phyloP scores from a whole-genome alignment of 2,329 filamentous ascomycete genomes.

The Ascochyta pisi region DNA sequence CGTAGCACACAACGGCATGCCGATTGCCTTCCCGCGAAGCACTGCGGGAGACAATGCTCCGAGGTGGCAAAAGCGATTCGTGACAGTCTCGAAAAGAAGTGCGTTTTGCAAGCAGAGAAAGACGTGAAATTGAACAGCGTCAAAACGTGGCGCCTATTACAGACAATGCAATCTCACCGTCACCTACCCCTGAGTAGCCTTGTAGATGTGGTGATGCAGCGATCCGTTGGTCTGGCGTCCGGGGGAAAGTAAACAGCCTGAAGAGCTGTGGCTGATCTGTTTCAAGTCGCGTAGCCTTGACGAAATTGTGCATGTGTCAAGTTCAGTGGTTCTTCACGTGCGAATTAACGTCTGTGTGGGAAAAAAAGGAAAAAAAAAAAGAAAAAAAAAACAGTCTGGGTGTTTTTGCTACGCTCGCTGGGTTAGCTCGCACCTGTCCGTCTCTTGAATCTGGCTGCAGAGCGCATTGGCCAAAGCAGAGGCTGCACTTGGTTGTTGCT shows the following conservation, averaged over 20 bases:
- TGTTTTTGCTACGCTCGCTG: not conserved
- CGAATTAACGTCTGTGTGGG: not conserved
- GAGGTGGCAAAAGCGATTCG: not conserved
- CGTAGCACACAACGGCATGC: slow-evolving; percentile 10
- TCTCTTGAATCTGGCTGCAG: not conserved
- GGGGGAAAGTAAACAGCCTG: slow-evolving; percentile 8
- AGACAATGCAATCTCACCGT: slow-evolving; percentile 10
- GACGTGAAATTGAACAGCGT: not conserved
- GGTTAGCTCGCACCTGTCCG: slow-evolving; percentile 5
- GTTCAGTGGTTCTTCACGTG: slow-evolving; percentile 3
- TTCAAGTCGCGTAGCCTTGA: slow-evolving; percentile 12
- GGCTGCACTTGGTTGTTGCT: not conserved
- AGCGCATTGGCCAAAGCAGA: not conserved
- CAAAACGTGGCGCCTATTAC: not conserved
- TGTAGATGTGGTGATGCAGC: slow-evolving; percentile 2
- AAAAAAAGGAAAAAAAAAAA: not conserved
- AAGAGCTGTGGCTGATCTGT: slow-evolving; percentile 14
- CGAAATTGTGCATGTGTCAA: slow-evolving; percentile 14
- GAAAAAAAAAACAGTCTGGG: not conserved
- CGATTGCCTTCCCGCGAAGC: slow-evolving; percentile 3
- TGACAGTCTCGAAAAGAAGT: not conserved
- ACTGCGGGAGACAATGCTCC: slow-evolving; percentile 9
- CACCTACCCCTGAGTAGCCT: slow-evolving; percentile 14
- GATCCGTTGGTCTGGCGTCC: slow-evolving; percentile 18
- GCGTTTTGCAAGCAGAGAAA: not conserved